A percentile compares a stretch with the other conserved stretches of the same genome.
Conservation (phyloP, 208 protist species). For the Entamoeba invadens region DNA sequence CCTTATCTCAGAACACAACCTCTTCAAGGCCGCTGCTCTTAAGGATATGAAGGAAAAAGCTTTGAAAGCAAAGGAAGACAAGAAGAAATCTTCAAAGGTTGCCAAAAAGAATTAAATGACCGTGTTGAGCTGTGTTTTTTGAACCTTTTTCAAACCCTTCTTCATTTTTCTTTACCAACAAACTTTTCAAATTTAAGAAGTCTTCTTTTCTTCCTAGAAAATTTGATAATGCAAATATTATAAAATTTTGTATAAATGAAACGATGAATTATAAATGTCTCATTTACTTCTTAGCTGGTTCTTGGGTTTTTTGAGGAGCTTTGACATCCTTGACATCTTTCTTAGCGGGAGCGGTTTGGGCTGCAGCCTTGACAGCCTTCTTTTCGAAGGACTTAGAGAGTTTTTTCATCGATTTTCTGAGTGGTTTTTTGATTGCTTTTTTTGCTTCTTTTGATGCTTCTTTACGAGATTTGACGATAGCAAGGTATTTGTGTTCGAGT, state of each 20-base stretch:
- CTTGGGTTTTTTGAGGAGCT: too few relatives aligned
- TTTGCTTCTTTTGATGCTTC: background rate
- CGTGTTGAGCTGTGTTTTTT: too few relatives aligned
- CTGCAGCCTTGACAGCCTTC: background rate
- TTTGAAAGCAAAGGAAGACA: background rate
- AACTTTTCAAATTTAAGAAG: too few relatives aligned
- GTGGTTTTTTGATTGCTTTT: background rate
- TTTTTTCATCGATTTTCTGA: background rate
- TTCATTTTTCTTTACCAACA: too few relatives aligned
- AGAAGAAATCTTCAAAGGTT: background rate
- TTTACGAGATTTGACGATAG: background rate
- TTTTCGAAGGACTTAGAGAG: background rate
- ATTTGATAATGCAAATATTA: too few relatives aligned
- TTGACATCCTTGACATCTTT: background rate
- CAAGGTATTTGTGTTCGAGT: background rate
- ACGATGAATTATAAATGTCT: too few relatives aligned
- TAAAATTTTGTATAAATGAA: too few relatives aligned
- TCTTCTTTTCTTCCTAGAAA: too few relatives aligned
- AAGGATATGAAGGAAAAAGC: background rate
- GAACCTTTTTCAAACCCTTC: too few relatives aligned
- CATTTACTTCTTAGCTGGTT: too few relatives aligned
- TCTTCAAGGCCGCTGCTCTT: background rate
- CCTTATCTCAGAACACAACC: constrained; percentile 4
- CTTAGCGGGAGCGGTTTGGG: background rate
- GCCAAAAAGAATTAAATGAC: background rate